These are phyloP conservation scores for Pholiota conissans DNA, from an alignment of 768 basidiomycete species.

Conservation along the genomic window DNA sequence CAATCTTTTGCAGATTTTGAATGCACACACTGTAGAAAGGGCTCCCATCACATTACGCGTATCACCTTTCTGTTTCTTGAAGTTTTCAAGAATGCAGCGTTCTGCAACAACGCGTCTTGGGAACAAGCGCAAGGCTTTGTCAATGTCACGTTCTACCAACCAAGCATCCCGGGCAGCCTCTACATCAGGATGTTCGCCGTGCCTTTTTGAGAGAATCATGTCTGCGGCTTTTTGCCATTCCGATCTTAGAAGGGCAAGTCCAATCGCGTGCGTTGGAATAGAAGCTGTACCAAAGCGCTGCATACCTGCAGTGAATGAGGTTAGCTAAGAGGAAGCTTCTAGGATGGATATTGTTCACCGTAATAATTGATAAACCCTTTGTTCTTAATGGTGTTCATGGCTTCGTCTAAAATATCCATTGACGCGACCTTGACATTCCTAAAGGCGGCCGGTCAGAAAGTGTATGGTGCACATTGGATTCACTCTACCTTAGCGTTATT, in stretches of 20 bases:
- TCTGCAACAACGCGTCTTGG: slow-evolving; percentile 93
- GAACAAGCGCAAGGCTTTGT: slow-evolving; percentile 81
- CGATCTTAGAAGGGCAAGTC: slow-evolving; percentile 83
- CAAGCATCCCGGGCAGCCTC: slow-evolving; percentile 81
- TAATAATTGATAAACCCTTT: slow-evolving; percentile 98
- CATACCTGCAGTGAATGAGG: slow-evolving; percentile 64
- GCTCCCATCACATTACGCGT: slow-evolving; percentile 86
- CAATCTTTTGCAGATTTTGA: neutral
- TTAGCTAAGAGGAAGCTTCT: slow-evolving; percentile 9
- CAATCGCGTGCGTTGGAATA: slow-evolving; percentile 93
- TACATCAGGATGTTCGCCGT: slow-evolving; percentile 94
- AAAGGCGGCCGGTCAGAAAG: neutral
- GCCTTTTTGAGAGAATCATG: slow-evolving; percentile 76
- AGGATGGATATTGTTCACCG: slow-evolving; percentile 42
- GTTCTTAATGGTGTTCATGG: slow-evolving; percentile 74
- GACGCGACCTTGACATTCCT: slow-evolving; percentile 88
- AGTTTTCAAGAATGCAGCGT: slow-evolving; percentile 88
- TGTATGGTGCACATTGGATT: neutral
- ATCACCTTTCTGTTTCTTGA: slow-evolving; percentile 76
- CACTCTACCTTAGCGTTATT: slow-evolving; percentile 82
- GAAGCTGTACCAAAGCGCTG: slow-evolving; percentile 98
- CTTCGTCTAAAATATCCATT: slow-evolving; percentile 67
- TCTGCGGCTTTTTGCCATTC: slow-evolving; percentile 90
- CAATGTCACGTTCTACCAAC: slow-evolving; percentile 80
- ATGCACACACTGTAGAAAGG: slow-evolving; percentile 65